These are phyloP conservation scores for Dacryopinax primogenitus DNA, from an alignment of 768 basidiomycete genomes.

Conservation along the genomic window DNA sequence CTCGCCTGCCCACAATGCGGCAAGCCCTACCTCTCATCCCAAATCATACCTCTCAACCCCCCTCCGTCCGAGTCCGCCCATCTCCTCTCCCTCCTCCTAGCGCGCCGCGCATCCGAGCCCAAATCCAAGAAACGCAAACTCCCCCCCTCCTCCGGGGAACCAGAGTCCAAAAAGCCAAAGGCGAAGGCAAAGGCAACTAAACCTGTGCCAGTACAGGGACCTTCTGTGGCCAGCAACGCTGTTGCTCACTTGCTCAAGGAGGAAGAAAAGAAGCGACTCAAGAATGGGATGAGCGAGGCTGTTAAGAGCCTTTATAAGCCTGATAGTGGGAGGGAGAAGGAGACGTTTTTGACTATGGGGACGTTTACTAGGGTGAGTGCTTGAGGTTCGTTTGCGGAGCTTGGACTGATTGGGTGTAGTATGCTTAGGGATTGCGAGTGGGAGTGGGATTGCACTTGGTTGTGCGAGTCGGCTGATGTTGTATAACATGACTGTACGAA, in stretches of 20 bases:
- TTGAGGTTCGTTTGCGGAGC: background rate
- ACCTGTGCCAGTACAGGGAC: background rate
- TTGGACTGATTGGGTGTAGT: background rate
- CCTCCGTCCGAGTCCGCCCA: constrained; percentile 48
- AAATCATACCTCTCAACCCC: constrained; percentile 59
- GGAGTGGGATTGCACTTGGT: background rate
- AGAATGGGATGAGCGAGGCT: constrained; percentile 68
- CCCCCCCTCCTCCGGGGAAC: constrained; percentile 25
- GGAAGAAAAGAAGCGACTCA: constrained; percentile 71
- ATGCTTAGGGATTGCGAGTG: background rate
- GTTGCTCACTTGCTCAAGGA: constrained; percentile 50
- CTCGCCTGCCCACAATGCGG: constrained; percentile 63
- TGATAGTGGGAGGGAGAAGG: constrained; percentile 49
- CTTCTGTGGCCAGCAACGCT: constrained; percentile 33
- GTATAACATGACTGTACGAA: background rate
- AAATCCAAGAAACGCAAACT: constrained; percentile 54
- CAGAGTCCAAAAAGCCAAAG: constrained; percentile 13
- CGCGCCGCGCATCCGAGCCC: constrained; percentile 40
- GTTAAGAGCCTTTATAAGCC: constrained; percentile 66
- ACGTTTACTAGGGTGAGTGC: constrained; percentile 77
- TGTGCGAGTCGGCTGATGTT: too few relatives aligned
- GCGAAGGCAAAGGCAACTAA: constrained; percentile 25
- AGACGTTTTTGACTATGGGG: constrained; percentile 83
- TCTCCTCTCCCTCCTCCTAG: constrained; percentile 45
- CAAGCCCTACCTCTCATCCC: constrained; percentile 43